Percentiles rank a stretch among this genome's conserved stretches.
phyloP scores from a whole-genome alignment of 164 flowering plant species.

The Stephania japonica region DNA sequence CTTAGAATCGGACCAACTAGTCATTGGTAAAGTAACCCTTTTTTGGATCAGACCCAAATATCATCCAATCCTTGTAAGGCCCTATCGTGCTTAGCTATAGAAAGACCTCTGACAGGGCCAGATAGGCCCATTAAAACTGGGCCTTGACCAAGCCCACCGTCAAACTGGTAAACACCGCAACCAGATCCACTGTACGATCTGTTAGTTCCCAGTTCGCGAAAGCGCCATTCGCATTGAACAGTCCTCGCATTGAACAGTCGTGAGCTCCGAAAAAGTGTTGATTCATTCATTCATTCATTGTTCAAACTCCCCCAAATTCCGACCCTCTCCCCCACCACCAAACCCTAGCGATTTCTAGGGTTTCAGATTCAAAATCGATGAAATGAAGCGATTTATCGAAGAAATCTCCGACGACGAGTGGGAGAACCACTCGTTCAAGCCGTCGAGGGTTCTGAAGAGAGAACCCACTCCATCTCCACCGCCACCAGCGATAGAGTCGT shows the following conservation, averaged over 20 bases:
- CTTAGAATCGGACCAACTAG: no score
- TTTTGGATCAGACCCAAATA: no score
- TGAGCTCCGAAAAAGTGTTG: no score
- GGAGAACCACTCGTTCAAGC: constrained; percentile 46
- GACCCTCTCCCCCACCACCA: no score
- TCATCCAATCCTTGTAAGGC: no score
- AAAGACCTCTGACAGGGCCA: background rate
- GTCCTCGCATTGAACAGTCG: no score
- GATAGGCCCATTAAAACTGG: background rate
- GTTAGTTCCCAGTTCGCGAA: background rate
- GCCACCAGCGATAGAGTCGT: constrained; percentile 52
- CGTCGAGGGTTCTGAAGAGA: constrained; percentile 47
- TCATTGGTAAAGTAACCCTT: no score
- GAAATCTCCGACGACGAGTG: constrained; percentile 33
- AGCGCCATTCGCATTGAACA: background rate
- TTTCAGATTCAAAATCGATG: background rate
- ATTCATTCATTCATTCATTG: no score
- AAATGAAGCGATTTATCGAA: constrained; percentile 24
- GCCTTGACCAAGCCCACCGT: background rate
- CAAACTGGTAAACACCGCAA: no score
- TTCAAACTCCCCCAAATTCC: background rate
- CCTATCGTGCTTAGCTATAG: no score
- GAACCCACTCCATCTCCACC: constrained; percentile 35
- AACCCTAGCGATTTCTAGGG: constrained; percentile 13
- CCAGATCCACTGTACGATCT: background rate